A percentile compares a stretch with the other conserved stretches of the same genome.
Conservation (phyloP, 2,329 filamentous ascomycete genomes). For the Fusarium veterinarium region DNA sequence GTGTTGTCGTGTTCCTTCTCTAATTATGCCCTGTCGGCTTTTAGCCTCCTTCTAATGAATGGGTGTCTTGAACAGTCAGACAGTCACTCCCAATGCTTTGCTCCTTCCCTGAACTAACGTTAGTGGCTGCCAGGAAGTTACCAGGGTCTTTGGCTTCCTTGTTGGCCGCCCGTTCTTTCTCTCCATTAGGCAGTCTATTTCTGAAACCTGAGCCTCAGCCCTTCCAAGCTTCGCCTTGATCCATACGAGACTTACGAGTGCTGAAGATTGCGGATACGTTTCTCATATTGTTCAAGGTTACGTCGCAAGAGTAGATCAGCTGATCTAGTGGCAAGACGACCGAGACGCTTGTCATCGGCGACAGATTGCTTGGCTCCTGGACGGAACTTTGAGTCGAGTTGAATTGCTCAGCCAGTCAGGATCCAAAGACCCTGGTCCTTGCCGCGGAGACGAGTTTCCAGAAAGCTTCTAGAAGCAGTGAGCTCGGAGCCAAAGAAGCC, state of each 20-base stretch:
- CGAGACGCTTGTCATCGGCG: conserved; percentile 11
- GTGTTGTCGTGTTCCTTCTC: conserved; percentile 13
- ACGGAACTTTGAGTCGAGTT: conserved; percentile 45
- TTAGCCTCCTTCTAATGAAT: neutral
- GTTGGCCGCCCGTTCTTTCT: neutral
- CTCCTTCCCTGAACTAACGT: neutral
- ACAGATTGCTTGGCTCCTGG: conserved; percentile 35
- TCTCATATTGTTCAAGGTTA: conserved; percentile 10
- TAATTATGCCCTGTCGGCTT: neutral
- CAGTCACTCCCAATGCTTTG: neutral
- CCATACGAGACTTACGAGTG: neutral
- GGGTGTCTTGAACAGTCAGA: neutral
- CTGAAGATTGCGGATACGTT: conserved; percentile 12
- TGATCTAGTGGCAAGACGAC: conserved; percentile 18
- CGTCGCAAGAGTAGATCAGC: conserved; percentile 17
- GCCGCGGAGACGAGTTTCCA: conserved; percentile 38
- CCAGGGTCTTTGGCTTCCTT: conserved; percentile 1
- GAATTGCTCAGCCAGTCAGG: conserved; percentile 35
- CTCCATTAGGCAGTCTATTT: neutral
- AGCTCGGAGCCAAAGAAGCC: conserved; percentile 23
- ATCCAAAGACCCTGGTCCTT: conserved; percentile 23
- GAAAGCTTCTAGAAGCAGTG: conserved; percentile 46
- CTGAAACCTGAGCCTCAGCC: conserved; percentile 19
- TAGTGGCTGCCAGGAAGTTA: neutral
- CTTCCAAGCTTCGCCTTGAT: conserved; percentile 4